These are phyloP conservation scores for Bruguiera sexangula DNA, from an alignment of 345 rosid species.

Conservation along the genomic window DNA sequence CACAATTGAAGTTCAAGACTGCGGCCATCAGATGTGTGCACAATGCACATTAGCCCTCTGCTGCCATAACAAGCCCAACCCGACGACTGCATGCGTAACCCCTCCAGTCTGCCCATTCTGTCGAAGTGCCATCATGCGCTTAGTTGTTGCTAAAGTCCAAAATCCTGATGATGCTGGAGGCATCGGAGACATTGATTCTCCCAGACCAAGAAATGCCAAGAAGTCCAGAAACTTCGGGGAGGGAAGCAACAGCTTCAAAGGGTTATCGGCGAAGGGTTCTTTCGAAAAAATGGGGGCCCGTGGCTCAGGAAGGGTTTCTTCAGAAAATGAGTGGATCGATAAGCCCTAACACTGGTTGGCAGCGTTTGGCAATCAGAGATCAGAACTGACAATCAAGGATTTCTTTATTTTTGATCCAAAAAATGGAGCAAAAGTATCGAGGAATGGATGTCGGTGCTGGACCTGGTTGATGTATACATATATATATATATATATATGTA, in stretches of 20 bases:
- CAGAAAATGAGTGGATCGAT: slow-evolving; percentile 53
- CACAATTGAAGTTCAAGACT: slow-evolving; percentile 82
- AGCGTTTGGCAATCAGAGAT: slow-evolving; percentile 31
- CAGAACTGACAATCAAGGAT: slow-evolving; percentile 22
- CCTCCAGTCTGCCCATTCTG: slow-evolving; percentile 97
- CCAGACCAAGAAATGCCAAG: slow-evolving; percentile 58
- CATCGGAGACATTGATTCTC: slow-evolving; percentile 46
- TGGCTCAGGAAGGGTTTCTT: slow-evolving; percentile 62
- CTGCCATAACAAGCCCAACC: slow-evolving; percentile 96
- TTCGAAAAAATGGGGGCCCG: slow-evolving; percentile 63
- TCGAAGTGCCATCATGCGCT: slow-evolving; percentile 63
- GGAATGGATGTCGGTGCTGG: slow-evolving; percentile 24
- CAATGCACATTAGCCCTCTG: slow-evolving; percentile 89
- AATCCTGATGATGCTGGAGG: slow-evolving; percentile 26
- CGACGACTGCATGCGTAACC: slow-evolving; percentile 60
- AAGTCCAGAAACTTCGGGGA: slow-evolving; percentile 64
- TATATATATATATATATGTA: slow-evolving; percentile 12
- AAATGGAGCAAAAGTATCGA: slow-evolving; percentile 5
- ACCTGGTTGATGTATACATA: slow-evolving; percentile 30
- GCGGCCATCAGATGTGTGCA: slow-evolving; percentile 98
- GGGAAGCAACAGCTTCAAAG: slow-evolving; percentile 94
- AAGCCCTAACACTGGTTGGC: slow-evolving; percentile 35
- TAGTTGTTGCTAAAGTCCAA: slow-evolving; percentile 63
- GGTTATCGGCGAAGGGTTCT: slow-evolving; percentile 58
- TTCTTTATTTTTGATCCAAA: slow-evolving; percentile 15